Base-by-base conservation (phyloP, 805 yeast genomes). In the Monosporozyma unispora region DNA sequence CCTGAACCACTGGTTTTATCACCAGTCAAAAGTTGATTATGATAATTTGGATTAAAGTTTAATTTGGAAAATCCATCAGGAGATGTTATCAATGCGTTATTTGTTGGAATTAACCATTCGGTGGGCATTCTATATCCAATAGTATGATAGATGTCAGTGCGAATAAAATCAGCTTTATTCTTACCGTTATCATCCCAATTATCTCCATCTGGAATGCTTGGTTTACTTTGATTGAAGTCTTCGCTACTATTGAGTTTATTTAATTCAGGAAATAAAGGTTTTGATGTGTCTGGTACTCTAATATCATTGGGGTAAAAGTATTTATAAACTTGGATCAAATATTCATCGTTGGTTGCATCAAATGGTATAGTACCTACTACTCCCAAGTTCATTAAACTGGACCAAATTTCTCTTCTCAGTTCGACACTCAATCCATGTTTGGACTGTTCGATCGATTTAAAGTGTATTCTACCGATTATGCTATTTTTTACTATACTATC, bases 301-400 rank as follows among this genome's bases (percentile, higher is more conserved):
- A 18, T 31, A 45, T 46, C 47, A 23, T 48, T 58, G 21, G 59
- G 66, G 42, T 60, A 63, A 43, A 65, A 65, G 48, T 62, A 64
- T 50, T 59, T 57, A 48, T 63, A 61, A 8, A 60, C 61, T 44
- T 63, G 66, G 14, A 62, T 47, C 35, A 65, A 50, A 44, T 65
- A 64, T 16, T 60, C 62, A 52, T 65, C 69, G 42, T 53, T 58
- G 2, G 60, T 56, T 2, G 61, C 47, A 44, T 61, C 62, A 48
- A 58, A 65, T 2, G 67, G 59, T 8, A 65, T 52, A 4, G 68
- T 64, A 8, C 69, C 69, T 4, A 64, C 47, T 12, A 65, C 67
- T 11, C 67, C 67, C 37, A 64, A 45, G 25, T 52, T 51, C 59
- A 59, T 61, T 43, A 65, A 48, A 46, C 56, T 61, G 18, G 59